Percentiles rank a stretch among this genome's conserved stretches.
phyloP scores from a whole-genome alignment of 805 yeast species.

The Dipodascopsis uninucleata region DNA sequence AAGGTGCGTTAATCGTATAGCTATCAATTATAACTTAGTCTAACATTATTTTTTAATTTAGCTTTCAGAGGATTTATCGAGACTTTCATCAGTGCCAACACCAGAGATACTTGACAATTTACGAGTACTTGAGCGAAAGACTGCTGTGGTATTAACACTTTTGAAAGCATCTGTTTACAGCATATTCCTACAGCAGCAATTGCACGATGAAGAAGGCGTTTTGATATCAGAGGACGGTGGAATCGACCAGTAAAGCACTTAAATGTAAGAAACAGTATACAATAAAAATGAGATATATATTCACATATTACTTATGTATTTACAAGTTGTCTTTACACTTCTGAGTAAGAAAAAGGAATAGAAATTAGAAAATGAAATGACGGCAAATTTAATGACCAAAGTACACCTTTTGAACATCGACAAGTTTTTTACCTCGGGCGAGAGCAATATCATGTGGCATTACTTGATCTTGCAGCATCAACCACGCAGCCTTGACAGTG shows the following conservation, averaged over 20 bases:
- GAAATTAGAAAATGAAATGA: not conserved
- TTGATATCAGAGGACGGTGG: not conserved
- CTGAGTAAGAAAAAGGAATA: not conserved
- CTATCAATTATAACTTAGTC: not conserved
- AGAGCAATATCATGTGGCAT: constrained; percentile 83
- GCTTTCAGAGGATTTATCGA: constrained; percentile 17
- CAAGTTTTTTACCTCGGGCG: constrained; percentile 90
- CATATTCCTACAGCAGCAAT: constrained; percentile 48
- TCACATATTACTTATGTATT: not conserved
- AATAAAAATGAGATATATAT: not conserved
- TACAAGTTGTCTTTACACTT: not conserved
- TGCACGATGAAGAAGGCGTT: constrained; percentile 27
- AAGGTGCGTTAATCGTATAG: constrained; percentile 5
- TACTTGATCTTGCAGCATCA: constrained; percentile 76
- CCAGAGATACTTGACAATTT: constrained; percentile 47
- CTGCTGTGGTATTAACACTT: constrained; percentile 61
- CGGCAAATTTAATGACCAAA: constrained; percentile 44
- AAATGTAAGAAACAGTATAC: not conserved
- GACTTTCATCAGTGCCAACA: constrained; percentile 21
- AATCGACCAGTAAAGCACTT: not conserved
- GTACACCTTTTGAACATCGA: constrained; percentile 87
- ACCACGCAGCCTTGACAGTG: constrained; percentile 83
- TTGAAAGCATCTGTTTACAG: constrained; percentile 70
- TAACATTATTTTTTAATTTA: not conserved
- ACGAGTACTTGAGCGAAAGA: constrained; percentile 58